Evolutionary conservation across 2,329 filamentous ascomycete species (phyloP), one percentile per base, ranked within the genome.

Genomic region (Pestalotiopsis sp.): DNA sequence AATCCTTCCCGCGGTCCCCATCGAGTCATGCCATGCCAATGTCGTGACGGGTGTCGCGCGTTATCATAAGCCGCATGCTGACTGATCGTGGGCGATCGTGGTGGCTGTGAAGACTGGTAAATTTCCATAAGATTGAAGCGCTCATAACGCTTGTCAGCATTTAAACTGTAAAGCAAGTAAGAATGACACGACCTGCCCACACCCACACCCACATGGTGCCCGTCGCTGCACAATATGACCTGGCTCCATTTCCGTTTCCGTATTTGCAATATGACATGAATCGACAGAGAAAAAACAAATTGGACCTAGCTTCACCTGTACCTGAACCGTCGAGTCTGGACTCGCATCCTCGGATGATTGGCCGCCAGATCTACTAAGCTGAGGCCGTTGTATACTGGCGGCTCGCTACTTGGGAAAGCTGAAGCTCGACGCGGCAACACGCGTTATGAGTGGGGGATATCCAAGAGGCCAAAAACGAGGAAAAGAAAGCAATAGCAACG

Each of bases 21-120:
- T 64, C 13, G 61, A 64, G 61, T 64, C 61, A 64, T 64, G 61
- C 23, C 20, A 64, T 3, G 20, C 20, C n/a, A 52, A 52, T n/a
- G 45, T 17, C 45, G 20, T 17, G 45, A 17, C 11, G 45, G 45
- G 45, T 52, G 45, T 17, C 20, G 17, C 20, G 20, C 17, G 45
- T 23, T 17, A n/a, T 6, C 11, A 52, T 52, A 17, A 52, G 45
- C 45, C n/a, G 45, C 45, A 52, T 52, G 45, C 45, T 52, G 45
- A 52, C 45, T 52, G 45, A 52, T 52, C 45, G 14, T n/a, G 17
- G 45, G 45, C 23, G 20, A 59, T 23, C 13, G 25, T 59, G 57
- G 57, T 59, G 45, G 17, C 14, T 20, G 17, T 20, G 45, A 52
- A 52, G 20, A 52, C n/a, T 36, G 31, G 31, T 36, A 36, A 36